Base-by-base conservation (phyloP, 2,329 filamentous ascomycete species). In the Cordyceps fumosorosea region DNA sequence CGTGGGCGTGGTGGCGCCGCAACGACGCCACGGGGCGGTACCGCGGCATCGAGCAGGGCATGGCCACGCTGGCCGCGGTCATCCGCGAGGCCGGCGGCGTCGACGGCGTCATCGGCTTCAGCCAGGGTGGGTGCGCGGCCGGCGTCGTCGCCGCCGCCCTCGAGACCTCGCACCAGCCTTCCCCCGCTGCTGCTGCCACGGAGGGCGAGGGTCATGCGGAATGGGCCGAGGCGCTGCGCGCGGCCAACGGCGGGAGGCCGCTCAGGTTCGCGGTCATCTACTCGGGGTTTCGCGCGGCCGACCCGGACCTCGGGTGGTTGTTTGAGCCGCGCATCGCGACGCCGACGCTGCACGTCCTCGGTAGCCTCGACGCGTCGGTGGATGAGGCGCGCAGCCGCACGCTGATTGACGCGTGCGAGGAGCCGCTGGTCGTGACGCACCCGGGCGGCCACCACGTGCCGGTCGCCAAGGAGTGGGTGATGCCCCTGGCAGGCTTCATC, bases 371-470 rank as follows among this genome's bases (percentile, higher is more conserved):
- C 77, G 91, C 89, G 3, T 90, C 97, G 0, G 93, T 98, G 0
- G 90, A 92, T 37, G 93, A 97, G 78, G 75, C 75, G 59, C 79
- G 90, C 69, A 90, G 85, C 72, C 78, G 83, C 68, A 82, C 79
- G 24, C 75, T 97, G 63, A 81, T 89, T 3, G 86, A 91, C 26
- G 80, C 77, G 63, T 92, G 84, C 73, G 81, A 73, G 65, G 80
- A 80, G 66, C 78, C 80, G 0, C 52, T 79, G 70, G 79, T 84
- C 66, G 71, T 85, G 68, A 83, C 89, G 68, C 91, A 96, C 74
- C 93, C 93, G 1, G 93, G 93, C 8, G 93, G 93, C 0, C 93
- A 98, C 73, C 92, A 96, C 70, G 84, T 97, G 69, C 93, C 93
- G 0, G 86, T 91, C 64, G 85, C 88, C 67, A 91, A 89, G 77